A percentile compares a stretch with the other conserved stretches of the same genome.
Evolutionary conservation across 805 yeast species (phyloP).

Genomic region (Ogataea corticis): DNA sequence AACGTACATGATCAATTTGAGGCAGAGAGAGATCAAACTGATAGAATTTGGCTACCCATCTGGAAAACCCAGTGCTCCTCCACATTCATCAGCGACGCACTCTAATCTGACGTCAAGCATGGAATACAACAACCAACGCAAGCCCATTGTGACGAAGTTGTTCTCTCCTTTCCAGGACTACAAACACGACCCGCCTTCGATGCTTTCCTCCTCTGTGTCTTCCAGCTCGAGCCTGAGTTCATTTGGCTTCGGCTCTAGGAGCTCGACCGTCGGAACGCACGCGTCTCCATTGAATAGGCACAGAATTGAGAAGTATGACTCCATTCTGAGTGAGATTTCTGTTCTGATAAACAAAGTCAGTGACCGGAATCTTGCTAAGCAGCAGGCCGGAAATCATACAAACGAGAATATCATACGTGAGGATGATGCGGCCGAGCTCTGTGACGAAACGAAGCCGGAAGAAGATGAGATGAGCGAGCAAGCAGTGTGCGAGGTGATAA

Average conservation of each 20-base stretch:
- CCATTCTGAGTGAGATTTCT: constrained; percentile 16
- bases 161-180: constrained; percentile 15
- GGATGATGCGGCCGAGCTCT: constrained; percentile 4
- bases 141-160: constrained; percentile 17
- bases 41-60: constrained; percentile 20
- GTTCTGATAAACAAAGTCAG: constrained; percentile 9
- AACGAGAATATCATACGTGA: constrained; percentile 9
- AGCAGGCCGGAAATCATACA: not conserved
- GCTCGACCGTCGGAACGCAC: not conserved
- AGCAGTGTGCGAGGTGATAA: constrained; percentile 22
- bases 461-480: constrained; percentile 7
- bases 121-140: constrained; percentile 4
- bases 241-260: not conserved
- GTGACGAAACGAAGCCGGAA: constrained; percentile 2
- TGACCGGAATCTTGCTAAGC: not conserved
- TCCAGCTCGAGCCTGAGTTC: constrained; percentile 10
- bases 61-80: not conserved
- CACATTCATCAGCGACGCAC: not conserved
- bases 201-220: constrained; percentile 13
- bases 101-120: constrained; percentile 7
- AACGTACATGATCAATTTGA: constrained; percentile 27
- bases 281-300: not conserved
- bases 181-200: constrained; percentile 10
- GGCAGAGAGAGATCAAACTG: constrained; percentile 28
- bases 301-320: constrained; percentile 19